Evolutionary conservation across 2,329 filamentous ascomycete genomes (phyloP), one percentile per base, ranked within the genome.

Genomic region (Chaetomium sp.): DNA sequence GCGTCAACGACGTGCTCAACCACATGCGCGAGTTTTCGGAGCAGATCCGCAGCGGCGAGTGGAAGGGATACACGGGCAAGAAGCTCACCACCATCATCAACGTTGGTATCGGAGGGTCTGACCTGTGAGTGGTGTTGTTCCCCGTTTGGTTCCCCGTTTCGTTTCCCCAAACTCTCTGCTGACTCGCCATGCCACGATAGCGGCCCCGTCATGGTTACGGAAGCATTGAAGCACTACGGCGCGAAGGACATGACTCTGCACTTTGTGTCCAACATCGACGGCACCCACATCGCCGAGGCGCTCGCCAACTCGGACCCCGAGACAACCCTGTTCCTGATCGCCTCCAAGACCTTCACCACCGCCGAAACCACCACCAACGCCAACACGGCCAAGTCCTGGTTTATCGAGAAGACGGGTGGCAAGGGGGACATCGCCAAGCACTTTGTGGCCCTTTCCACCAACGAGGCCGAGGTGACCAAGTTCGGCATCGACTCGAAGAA

Each of bases 181-280:
- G 60, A 62, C 60, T 4, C 49, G 38, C 38, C 38, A 42, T 42
- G 38, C 38, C 2, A 13, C 21, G 19, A 13, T 27, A 95, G 93
- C 71, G 95, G 95, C 66, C 95, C 95, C 38, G 95, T 99, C 77
- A 99, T 99, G 95, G 95, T 99, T 72, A 95, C 93, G 49, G 95
- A 99, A 81, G 93, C 95, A 54, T 87, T 99, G 73, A 98, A 97
- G 85, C 86, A 93, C 76, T 99, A 99, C 78, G 91, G 92, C 57
- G 89, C 92, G 77, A 86, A 88, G 67, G 89, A 90, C 79, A 86
- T 93, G 82, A 97, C 89, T 69, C 86, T 98, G 54, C 94, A 98
- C 85, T 99, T 99, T 74, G 95, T 99, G 72, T 98, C 94, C 82
- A 99, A 99, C 86, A 98, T 99, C 76, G 95, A 99, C 77, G 95